Base-by-base conservation (phyloP, 2,329 filamentous ascomycete genomes). In the Hypoxylon sp. region DNA sequence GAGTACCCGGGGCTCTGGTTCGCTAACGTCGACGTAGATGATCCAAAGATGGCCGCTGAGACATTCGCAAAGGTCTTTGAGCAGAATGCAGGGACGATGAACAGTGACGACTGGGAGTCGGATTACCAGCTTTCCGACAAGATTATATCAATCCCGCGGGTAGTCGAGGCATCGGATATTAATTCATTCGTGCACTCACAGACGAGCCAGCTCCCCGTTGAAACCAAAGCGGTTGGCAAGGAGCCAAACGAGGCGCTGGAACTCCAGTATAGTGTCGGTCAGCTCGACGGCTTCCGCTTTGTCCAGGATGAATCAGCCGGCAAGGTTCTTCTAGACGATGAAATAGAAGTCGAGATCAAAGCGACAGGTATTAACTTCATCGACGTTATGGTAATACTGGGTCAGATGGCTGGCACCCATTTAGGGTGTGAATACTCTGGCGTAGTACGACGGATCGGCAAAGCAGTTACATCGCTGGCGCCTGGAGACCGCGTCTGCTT, bases 341-440 rank as follows among this genome's bases (percentile, higher is more conserved):
- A 71, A 9, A 58, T 64, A 2, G 66, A 70, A 22, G 59, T 72
- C 9, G 54, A 69, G 24, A 60, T 73, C 26, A 69, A 65, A 50
- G 64, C 71, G 1, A 55, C 54, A 3, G 71, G 68, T 2, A 19
- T 63, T n/a, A 67, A 63, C n/a, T 67, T 63, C 19, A 58, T 35
- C n/a, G 64, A 67, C 14, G 54, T 63, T 31, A 54, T 67, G 48
- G 54, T 67, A 1, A 46, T 39, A 5, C 26, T 63, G n/a, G 47
- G 47, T 1, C 53, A 63, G 10, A 5, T 67, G 2, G 46, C 35
- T n/a, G 61, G 44, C 22, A 39, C 46, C 11, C 44, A 60, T 39
- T 35, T 64, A 3, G 65, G 59, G n/a, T 52, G 52, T 8, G 65
- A 68, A 26, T 68, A 46, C 33, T 22, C 50, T n/a, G 65, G 65